phyloP scores from a whole-genome alignment of 768 basidiomycete species.

The Agaricus subrufescens region DNA sequence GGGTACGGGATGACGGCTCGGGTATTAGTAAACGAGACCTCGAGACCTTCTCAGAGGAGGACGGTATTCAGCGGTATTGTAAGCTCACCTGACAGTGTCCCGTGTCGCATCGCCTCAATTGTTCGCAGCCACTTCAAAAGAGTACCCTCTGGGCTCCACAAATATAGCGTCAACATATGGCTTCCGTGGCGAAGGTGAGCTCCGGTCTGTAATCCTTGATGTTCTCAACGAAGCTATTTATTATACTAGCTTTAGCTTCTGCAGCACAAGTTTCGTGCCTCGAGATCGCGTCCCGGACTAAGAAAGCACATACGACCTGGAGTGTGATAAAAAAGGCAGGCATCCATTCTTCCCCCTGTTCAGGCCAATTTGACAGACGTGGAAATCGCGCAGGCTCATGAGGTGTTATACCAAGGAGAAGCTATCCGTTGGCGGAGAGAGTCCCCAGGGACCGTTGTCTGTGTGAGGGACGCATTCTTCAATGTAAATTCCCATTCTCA shows the following conservation, averaged over 20 bases:
- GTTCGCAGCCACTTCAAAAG: constrained; percentile 67
- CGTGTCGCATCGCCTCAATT: background rate
- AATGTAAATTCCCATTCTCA: constrained; percentile 46
- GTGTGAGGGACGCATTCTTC: constrained; percentile 85
- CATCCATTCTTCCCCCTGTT: background rate
- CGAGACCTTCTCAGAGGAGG: constrained; percentile 42
- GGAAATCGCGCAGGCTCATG: constrained; percentile 46
- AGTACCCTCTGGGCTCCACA: constrained; percentile 45
- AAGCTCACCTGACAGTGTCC: constrained; percentile 23
- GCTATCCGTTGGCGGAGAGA: constrained; percentile 75
- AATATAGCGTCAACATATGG: constrained; percentile 68
- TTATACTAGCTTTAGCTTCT: constrained; percentile 71
- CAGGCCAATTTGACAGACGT: background rate
- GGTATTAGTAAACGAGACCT: constrained; percentile 69
- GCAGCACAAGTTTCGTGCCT: constrained; percentile 74
- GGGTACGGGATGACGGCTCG: constrained; percentile 81
- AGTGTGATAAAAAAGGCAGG: constrained; percentile 74
- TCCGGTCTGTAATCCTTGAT: background rate
- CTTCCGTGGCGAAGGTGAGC: constrained; percentile 87
- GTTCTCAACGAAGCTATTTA: background rate
- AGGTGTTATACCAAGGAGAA: constrained; percentile 63
- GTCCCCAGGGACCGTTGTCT: constrained; percentile 73
- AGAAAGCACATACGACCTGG: constrained; percentile 59
- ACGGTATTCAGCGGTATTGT: constrained; percentile 65
- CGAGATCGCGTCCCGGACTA: constrained; percentile 79